phyloP scores from a whole-genome alignment of 768 basidiomycete species.

The Nidularia sp. region DNA sequence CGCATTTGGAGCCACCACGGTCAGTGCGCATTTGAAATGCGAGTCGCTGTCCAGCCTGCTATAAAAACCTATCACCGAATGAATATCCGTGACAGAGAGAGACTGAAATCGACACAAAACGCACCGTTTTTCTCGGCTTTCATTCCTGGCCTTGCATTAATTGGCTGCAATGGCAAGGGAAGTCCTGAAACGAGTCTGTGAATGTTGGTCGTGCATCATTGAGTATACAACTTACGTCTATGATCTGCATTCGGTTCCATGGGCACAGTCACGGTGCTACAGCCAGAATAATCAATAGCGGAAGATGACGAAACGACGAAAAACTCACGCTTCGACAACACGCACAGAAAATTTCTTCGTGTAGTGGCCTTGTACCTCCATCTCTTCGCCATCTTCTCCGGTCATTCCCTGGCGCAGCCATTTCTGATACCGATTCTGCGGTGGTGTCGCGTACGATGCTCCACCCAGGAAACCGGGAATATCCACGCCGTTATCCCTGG shows the following conservation, averaged over 20 bases:
- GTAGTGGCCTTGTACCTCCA: slow-evolving; percentile 51
- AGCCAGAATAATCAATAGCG: no score
- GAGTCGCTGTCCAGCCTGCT: slow-evolving; percentile 49
- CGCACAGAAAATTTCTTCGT: slow-evolving; percentile 34
- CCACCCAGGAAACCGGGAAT: slow-evolving; percentile 41
- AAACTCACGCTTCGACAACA: slow-evolving; percentile 36
- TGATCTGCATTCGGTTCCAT: no score
- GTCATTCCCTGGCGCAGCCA: slow-evolving; percentile 25
- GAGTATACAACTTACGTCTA: no score
- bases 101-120: no score
- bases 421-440: slow-evolving; percentile 42
- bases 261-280: no score
- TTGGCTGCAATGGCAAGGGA: no score
- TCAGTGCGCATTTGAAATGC: slow-evolving; percentile 64
- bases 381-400: slow-evolving; percentile 15
- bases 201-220: no score
- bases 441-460: slow-evolving; percentile 34
- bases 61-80: slow-evolving; percentile 36
- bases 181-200: no score
- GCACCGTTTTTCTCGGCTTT: no score
- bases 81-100: no score
- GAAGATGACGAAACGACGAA: no score
- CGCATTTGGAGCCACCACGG: slow-evolving; percentile 43
- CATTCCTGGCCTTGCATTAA: no score
- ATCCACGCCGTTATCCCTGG: slow-evolving; percentile 17